These are phyloP conservation scores for Candida germanica DNA, from an alignment of 805 yeast species.

Conservation along the genomic window DNA sequence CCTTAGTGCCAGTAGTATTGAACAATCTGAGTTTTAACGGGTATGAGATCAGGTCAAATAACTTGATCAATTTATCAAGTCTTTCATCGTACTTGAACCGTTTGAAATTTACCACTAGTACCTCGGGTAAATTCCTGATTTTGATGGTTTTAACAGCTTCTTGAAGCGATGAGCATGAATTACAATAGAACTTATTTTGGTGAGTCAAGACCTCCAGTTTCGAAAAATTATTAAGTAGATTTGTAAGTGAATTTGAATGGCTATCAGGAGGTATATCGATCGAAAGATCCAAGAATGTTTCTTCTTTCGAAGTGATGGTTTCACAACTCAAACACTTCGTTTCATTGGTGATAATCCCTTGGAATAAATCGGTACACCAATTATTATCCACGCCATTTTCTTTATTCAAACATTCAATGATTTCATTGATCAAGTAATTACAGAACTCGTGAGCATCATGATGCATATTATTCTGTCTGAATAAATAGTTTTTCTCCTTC, in stretches of 20 bases:
- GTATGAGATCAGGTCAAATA: constrained; percentile 81
- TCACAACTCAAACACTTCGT: constrained; percentile 91
- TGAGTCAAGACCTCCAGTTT: constrained; percentile 83
- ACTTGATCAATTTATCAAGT: constrained; percentile 74
- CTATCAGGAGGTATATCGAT: constrained; percentile 73
- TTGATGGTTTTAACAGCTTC: constrained; percentile 92
- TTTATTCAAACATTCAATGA: constrained; percentile 55
- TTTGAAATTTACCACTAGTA: constrained; percentile 81
- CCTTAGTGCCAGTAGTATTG: constrained; percentile 49
- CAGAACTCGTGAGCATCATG: constrained; percentile 98
- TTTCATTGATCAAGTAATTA: constrained; percentile 74
- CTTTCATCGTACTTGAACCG: constrained; percentile 89
- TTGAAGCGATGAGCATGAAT: constrained; percentile 82
- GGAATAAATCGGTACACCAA: constrained; percentile 70
- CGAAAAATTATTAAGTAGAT: constrained; percentile 76
- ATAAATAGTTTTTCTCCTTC: constrained; percentile 78
- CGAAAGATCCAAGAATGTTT: constrained; percentile 80
- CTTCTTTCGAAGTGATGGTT: constrained; percentile 74
- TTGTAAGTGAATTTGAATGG: constrained; percentile 59
- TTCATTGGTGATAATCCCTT: constrained; percentile 81
- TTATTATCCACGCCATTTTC: constrained; percentile 29
- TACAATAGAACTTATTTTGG: constrained; percentile 90
- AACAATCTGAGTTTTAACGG: constrained; percentile 70
- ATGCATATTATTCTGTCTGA: constrained; percentile 84
- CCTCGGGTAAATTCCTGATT: constrained; percentile 70